Evolutionary conservation across 192 early-diverging fungal species (phyloP).

Genomic region (Chytriomyces sp.): DNA sequence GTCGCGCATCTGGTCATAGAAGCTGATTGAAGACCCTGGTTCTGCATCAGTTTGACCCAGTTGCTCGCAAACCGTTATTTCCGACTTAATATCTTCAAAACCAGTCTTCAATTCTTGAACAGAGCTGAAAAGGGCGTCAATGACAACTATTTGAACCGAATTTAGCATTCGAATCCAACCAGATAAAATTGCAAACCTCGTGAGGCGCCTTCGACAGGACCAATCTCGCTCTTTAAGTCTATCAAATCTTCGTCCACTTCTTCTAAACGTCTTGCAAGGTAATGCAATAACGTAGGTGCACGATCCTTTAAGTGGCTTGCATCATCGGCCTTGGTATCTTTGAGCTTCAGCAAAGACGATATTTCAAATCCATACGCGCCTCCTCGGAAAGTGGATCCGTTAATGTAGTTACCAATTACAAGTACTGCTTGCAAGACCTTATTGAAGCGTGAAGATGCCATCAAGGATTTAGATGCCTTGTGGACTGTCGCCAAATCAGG

Average conservation of each 20-base stretch:
- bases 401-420: slow-evolving; percentile 57
- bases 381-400: slow-evolving; percentile 51
- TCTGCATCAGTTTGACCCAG: slow-evolving; percentile 5
- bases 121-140: slow-evolving; percentile 38
- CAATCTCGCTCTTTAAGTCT: slow-evolving; percentile 47
- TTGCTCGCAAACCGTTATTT: slow-evolving; percentile 29
- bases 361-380: slow-evolving; percentile 55
- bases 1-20: slow-evolving; percentile 32
- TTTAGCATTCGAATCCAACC: neutral
- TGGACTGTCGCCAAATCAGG: slow-evolving; percentile 41
- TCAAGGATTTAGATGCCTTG: slow-evolving; percentile 40
- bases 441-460: slow-evolving; percentile 30
- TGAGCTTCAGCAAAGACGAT: slow-evolving; percentile 42
- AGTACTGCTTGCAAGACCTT: slow-evolving; percentile 42
- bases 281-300: slow-evolving; percentile 54
- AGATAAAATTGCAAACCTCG: slow-evolving; percentile 26
- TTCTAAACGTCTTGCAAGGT: slow-evolving; percentile 43
- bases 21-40: slow-evolving; percentile 21
- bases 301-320: slow-evolving; percentile 11
- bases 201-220: slow-evolving; percentile 43
- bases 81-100: slow-evolving; percentile 29
- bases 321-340: slow-evolving; percentile 44
- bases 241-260: slow-evolving; percentile 39
- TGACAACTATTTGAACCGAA: neutral
- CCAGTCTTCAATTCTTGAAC: slow-evolving; percentile 34